Evolutionary conservation across 2,329 filamentous ascomycete genomes (phyloP), one percentile per base, ranked within the genome.

Genomic region (Aspergillus pseudotamarii): DNA sequence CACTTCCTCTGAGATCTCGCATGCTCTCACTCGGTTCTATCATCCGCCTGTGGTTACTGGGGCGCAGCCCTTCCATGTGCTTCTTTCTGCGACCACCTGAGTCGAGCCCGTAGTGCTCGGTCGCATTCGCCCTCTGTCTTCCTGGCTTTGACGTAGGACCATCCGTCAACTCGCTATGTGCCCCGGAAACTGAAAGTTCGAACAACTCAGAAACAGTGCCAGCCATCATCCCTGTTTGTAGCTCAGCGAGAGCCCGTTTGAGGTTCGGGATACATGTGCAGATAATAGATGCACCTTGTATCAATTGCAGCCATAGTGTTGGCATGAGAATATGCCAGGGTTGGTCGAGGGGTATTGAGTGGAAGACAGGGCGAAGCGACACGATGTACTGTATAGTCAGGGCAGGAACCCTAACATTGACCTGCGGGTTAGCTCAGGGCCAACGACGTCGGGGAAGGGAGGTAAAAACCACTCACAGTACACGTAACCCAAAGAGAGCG

Each of bases 141-240:
- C 11, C 11, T 14, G 23, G 10, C 3, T 9, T 28, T 21, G 46
- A 28, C 1, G 23, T 26, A 14, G 28, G 26, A 1, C 8, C 58
- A 23, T 21, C 36, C 3, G 21, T 19, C 9, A 16, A 34, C 26
- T 4, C 26, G 41, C 32, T 21, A 14, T 41, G 32, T 23, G 21
- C 16, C 4, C 48, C 48, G 6, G 58, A 59, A 14, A 59, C 46
- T 2, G 58, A 59, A 12, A 55, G 38, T 19, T 60, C 58, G 19
- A 60, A 54, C 21, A 43, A 55, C 6, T 60, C 48, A 2, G 50
- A 43, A 10, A 60, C 41, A 6, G 50, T 26, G n/a, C 58, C 58
- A 10, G 58, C 46, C 58, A 60, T 60, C 58, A 60, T 60, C 32
- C 58, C 58, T 9, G 48, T 60, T 60, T 60, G 58, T 19, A 60